Evolutionary conservation across 1,284 basidiomycete species (phyloP).

Genomic region (Tremellales sp.): DNA sequence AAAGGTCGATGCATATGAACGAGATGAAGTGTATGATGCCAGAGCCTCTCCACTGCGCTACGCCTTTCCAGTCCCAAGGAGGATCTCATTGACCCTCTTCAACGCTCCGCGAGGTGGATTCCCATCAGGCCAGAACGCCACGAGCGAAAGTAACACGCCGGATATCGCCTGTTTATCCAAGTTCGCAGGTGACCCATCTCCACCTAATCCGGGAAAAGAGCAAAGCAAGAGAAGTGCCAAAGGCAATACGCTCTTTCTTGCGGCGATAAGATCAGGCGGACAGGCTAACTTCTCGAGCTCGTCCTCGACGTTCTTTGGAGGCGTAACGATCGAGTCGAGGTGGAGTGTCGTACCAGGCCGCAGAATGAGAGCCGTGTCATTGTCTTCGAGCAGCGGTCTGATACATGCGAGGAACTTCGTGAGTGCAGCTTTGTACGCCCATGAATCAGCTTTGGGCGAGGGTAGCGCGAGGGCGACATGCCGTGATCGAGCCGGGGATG

Average conservation of each 20-base stretch:
- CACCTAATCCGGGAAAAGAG: slow-evolving; percentile 9
- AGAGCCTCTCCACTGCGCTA: no score
- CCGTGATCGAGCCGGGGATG: neutral
- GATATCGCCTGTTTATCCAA: slow-evolving; percentile 29
- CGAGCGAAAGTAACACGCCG: slow-evolving; percentile 31
- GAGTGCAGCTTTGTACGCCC: slow-evolving; percentile 18
- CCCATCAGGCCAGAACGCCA: slow-evolving; percentile 43
- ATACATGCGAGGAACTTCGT: slow-evolving; percentile 10
- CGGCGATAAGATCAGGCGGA: no score
- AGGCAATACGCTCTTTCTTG: slow-evolving; percentile 27
- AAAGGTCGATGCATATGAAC: no score
- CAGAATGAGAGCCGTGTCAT: slow-evolving; percentile 10
- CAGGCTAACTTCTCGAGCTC: no score
- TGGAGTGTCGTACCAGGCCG: slow-evolving; percentile 8
- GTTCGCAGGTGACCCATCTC: neutral
- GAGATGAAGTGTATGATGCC: no score
- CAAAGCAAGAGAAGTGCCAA: slow-evolving; percentile 26
- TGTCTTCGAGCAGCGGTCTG: neutral
- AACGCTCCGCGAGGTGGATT: slow-evolving; percentile 44
- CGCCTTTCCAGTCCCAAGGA: slow-evolving; percentile 32
- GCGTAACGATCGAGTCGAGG: slow-evolving; percentile 1
- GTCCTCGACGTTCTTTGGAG: no score
- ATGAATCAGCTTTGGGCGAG: slow-evolving; percentile 20
- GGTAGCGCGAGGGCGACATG: slow-evolving; percentile 17
- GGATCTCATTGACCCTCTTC: slow-evolving; percentile 45